These are phyloP conservation scores for Taxawa tesnikishii DNA, from an alignment of 2,329 filamentous ascomycete species.

Conservation along the genomic window DNA sequence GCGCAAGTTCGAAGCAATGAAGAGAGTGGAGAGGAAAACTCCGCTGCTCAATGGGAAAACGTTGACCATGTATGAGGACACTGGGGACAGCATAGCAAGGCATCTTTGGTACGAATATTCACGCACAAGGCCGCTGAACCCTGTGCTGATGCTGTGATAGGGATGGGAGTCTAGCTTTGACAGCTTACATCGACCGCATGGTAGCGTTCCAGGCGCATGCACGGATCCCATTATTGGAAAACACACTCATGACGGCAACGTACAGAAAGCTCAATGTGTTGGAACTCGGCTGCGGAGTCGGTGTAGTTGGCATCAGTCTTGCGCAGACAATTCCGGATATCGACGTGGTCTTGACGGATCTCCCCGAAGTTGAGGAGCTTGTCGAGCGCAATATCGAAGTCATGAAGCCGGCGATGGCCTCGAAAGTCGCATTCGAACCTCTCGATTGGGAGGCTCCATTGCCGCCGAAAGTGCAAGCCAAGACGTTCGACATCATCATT, in stretches of 20 bases:
- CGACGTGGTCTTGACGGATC: constrained; percentile 50
- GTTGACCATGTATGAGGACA: constrained; percentile 53
- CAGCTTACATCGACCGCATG: constrained; percentile 37
- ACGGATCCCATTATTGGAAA: constrained; percentile 24
- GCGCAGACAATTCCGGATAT: constrained; percentile 39
- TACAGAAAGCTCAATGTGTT: constrained; percentile 38
- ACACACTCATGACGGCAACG: constrained; percentile 23
- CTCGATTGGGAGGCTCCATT: constrained; percentile 53
- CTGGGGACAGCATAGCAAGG: constrained; percentile 58
- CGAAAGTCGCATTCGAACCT: constrained; percentile 34
- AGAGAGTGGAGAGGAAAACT: constrained; percentile 45
- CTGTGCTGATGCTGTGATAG: neutral
- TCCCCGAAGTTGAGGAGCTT: constrained; percentile 51
- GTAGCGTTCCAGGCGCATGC: constrained; percentile 19
- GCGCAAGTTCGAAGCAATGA: constrained; percentile 30
- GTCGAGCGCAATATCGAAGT: constrained; percentile 41
- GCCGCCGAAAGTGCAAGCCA: constrained; percentile 20
- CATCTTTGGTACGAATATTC: constrained; percentile 47
- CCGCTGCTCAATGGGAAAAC: constrained; percentile 24
- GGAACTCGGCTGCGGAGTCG: constrained; percentile 57
- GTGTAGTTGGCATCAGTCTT: constrained; percentile 54
- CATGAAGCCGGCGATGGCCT: constrained; percentile 29
- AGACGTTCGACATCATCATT: constrained; percentile 46
- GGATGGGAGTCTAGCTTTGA: constrained; percentile 47
- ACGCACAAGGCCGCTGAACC: constrained; percentile 27